Conservation (phyloP, 2,329 filamentous ascomycete genomes). For the Aspergillus cejpii region DNA sequence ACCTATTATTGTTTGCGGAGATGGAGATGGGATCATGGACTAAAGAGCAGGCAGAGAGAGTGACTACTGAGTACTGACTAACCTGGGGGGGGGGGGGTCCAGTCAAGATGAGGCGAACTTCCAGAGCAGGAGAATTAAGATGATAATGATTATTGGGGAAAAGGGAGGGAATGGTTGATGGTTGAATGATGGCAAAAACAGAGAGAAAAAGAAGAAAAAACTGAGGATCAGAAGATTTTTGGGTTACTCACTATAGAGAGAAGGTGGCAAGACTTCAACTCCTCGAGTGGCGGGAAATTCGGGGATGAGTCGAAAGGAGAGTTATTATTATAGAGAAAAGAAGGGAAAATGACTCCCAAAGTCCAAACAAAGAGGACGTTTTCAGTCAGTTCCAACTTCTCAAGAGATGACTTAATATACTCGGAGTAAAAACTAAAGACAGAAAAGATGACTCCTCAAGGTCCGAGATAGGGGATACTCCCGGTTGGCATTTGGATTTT, state of each 20-base stretch:
- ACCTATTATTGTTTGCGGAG: constrained; percentile 5
- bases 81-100: constrained; percentile 1
- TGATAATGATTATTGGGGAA: no score
- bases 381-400: not conserved
- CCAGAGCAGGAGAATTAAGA: no score
- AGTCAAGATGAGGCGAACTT: constrained; percentile 1
- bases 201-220: not conserved
- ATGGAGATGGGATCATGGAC: constrained; percentile 8
- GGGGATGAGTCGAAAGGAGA: no score
- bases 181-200: not conserved
- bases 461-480: constrained; percentile 1
- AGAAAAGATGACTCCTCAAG: constrained; percentile 4
- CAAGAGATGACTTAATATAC: no score
- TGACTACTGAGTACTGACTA: constrained; percentile 5
- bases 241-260: not conserved
- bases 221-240: not conserved
- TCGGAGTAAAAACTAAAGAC: no score
- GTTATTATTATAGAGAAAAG: constrained; percentile 4
- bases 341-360: not conserved
- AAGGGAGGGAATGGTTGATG: not conserved
- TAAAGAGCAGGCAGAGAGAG: constrained; percentile 8
- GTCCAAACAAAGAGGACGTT: not conserved
- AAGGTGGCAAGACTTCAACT: not conserved
- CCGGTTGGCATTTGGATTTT: no score
- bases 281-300: not conserved